These are phyloP conservation scores for Mortierella sp. DNA, from an alignment of 371 early-diverging fungal genomes.

Conservation along the genomic window DNA sequence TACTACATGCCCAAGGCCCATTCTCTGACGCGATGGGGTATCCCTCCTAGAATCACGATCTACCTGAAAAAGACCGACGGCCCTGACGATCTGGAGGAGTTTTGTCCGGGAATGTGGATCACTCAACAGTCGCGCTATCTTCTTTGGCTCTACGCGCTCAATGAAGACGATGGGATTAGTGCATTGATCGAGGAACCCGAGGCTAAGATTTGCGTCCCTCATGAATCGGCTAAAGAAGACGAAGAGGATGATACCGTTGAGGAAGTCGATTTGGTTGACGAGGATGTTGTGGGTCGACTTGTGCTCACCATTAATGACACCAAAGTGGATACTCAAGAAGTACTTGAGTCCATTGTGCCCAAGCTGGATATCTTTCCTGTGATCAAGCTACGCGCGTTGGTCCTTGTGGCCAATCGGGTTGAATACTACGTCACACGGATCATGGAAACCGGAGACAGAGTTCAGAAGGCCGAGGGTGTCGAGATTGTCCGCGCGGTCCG, in stretches of 20 bases:
- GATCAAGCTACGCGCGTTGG: slow-evolving; percentile 37
- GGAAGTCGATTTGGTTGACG: slow-evolving; percentile 36
- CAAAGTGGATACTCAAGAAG: slow-evolving; percentile 14
- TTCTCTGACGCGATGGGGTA: slow-evolving; percentile 38
- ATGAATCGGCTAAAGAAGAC: neutral
- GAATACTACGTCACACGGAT: slow-evolving; percentile 40
- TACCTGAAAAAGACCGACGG: slow-evolving; percentile 16
- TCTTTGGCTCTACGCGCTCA: slow-evolving; percentile 47
- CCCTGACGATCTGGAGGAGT: slow-evolving; percentile 26
- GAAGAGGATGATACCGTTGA: slow-evolving; percentile 14
- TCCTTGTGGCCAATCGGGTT: slow-evolving; percentile 23
- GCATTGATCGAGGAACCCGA: slow-evolving; percentile 41
- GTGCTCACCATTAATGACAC: slow-evolving; percentile 28
- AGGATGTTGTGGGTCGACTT: slow-evolving; percentile 38
- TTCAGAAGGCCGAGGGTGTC: slow-evolving; percentile 23
- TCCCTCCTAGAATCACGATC: slow-evolving; percentile 40
- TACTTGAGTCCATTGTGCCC: slow-evolving; percentile 24
- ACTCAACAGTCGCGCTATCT: slow-evolving; percentile 32
- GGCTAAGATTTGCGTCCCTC: slow-evolving; percentile 15
- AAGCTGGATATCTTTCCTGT: slow-evolving; percentile 47
- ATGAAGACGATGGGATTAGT: slow-evolving; percentile 43
- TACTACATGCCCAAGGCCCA: slow-evolving; percentile 56
- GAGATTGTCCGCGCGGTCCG: slow-evolving; percentile 30
- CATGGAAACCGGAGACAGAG: slow-evolving; percentile 50
- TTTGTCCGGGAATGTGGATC: slow-evolving; percentile 42